Base-by-base conservation (phyloP, 768 basidiomycete species). In the Agrocybe pediades region DNA sequence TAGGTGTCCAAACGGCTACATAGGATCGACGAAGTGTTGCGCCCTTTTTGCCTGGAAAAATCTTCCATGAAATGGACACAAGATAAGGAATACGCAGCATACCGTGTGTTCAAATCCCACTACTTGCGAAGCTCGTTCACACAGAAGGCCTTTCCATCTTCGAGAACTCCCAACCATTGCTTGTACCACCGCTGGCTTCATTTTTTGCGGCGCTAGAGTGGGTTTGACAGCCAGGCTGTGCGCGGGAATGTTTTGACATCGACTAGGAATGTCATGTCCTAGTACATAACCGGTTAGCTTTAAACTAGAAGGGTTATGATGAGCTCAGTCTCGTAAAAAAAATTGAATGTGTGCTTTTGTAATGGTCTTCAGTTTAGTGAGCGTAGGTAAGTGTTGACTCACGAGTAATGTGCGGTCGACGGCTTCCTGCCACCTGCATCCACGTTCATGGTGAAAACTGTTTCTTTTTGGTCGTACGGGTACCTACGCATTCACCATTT, bases 161-260 rank as follows among this genome's bases (percentile, higher is more conserved):
- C 45, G 44, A 40, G 21, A 29, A 53, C 20, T 39, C 51, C 2
- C 30, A 41, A 29, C 19, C 6, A 24, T 13, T 17, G 42, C 45
- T 53, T 27, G 49, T 46, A 49, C 11, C 33, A 36, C 33, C 33
- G n/a, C 33, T 13, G n/a, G 13, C 6, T 36, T 36, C 33, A 36
- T 36, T 13, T 27, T n/a, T 21, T 46, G 55, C 60, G 62, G 62
- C 40, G 55, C 20, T 63, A 63, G 59, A 58, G 59, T 49, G 62
- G 59, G n/a, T 33, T 51, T 42, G 21, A 33, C 19, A 49, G 27
- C 19, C 43, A 26, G 56, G 54, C 57, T 54, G 57, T 42, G 50
- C 59, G 57, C 62, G 60, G 59, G 49, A 53, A 51, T 20, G 17
- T 30, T 27, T 29, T 36, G 49, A 27, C 6, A 33, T 45, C 29